Evolutionary conservation across 2,329 filamentous ascomycete genomes (phyloP).

Genomic region (Fusarium denticulatum): DNA sequence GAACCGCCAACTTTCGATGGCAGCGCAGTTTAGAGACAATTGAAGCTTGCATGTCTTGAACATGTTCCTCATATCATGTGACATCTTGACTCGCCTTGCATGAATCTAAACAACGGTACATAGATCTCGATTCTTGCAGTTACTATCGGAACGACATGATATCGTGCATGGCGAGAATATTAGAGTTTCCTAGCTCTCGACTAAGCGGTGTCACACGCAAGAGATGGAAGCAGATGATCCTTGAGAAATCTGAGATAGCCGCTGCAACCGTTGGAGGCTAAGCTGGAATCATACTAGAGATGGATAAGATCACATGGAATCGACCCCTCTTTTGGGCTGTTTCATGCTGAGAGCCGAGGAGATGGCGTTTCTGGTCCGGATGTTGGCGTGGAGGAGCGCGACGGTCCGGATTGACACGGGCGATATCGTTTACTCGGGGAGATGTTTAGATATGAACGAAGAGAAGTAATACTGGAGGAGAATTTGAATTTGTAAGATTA

Average conservation of each 20-base stretch:
- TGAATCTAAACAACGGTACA: neutral
- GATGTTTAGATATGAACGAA: neutral
- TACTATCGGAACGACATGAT: neutral
- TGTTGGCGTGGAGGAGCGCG: neutral
- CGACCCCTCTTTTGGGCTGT: neutral
- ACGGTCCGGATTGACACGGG: neutral
- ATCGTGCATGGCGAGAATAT: neutral
- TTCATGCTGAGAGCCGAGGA: neutral
- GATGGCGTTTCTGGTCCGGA: neutral
- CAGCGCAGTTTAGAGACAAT: constrained; percentile 39
- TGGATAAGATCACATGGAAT: neutral
- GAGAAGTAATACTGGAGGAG: too few relatives aligned
- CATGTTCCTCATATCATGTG: constrained; percentile 2
- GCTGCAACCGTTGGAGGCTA: neutral
- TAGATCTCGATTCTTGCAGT: neutral
- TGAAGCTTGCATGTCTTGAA: constrained; percentile 40
- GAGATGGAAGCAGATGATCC: neutral
- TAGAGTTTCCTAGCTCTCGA: constrained; percentile 15
- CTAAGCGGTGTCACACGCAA: constrained; percentile 1
- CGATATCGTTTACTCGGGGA: neutral
- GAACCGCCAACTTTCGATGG: constrained; percentile 31
- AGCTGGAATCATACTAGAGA: neutral
- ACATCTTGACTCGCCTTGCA: neutral
- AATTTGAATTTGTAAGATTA: too few relatives aligned
- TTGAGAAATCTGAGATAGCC: neutral